Evolutionary conservation across 352 stramenopile species (phyloP).

Genomic region (Phytophthora melonis): DNA sequence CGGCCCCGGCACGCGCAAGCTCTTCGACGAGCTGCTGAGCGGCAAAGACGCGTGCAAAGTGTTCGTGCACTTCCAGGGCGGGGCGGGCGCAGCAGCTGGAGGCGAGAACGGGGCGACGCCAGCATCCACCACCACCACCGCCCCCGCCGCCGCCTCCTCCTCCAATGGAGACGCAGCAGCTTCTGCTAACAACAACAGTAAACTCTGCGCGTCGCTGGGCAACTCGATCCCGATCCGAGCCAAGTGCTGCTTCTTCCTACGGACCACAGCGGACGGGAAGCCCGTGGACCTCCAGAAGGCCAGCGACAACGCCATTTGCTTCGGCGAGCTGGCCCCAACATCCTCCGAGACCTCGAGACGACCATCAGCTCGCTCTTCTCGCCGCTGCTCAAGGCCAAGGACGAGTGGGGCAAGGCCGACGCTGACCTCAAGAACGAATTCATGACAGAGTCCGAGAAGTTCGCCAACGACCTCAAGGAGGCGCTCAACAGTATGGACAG

Average conservation of each 20-base stretch:
- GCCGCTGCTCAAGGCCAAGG: constrained; percentile 93
- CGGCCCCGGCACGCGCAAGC: constrained; percentile 59
- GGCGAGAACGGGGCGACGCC: constrained; percentile 16
- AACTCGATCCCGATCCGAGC: constrained; percentile 71
- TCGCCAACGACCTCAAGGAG: constrained; percentile 95
- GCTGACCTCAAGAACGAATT: constrained; percentile 93
- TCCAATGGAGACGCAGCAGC: constrained; percentile 3
- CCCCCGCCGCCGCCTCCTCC: background rate
- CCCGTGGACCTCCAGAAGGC: constrained; percentile 75
- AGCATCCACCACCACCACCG: too few species aligned
- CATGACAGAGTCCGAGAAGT: constrained; percentile 95
- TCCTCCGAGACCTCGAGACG: constrained; percentile 82
- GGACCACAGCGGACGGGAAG: constrained; percentile 76
- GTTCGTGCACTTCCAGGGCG: constrained; percentile 78
- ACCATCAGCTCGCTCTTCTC: constrained; percentile 90
- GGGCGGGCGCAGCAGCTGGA: background rate
- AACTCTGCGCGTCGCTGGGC: constrained; percentile 77
- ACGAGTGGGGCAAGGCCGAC: constrained; percentile 97
- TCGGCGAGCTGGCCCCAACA: constrained; percentile 88
- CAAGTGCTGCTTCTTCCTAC: constrained; percentile 90
- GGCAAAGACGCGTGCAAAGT: constrained; percentile 79
- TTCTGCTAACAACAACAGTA: constrained; percentile 46
- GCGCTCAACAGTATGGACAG: constrained; percentile 96
- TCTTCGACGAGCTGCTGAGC: constrained; percentile 79
- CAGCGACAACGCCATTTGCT: constrained; percentile 84